phyloP scores from a whole-genome alignment of 805 yeast genomes.

The Candida easanensis region DNA sequence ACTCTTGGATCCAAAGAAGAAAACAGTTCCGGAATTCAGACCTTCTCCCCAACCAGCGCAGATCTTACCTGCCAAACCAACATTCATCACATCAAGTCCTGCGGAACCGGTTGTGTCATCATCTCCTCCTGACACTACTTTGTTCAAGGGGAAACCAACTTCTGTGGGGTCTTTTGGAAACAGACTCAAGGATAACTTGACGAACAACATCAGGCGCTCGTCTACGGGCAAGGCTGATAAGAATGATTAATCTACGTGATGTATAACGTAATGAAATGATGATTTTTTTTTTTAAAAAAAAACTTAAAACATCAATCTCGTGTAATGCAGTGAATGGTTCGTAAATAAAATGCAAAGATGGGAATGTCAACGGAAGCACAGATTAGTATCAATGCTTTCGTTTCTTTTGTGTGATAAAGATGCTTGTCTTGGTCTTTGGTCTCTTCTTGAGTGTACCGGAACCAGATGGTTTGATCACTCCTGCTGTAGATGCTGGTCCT shows the following conservation, averaged over 20 bases:
- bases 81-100: slow-evolving; percentile 5
- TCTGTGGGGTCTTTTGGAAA: slow-evolving; percentile 7
- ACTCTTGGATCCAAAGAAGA: slow-evolving; percentile 13
- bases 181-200: slow-evolving; percentile 15
- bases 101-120: slow-evolving; percentile 11
- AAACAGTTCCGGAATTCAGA: slow-evolving; percentile 1
- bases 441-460: slow-evolving; percentile 9
- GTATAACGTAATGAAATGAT: background rate
- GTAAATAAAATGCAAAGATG: background rate
- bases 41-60: slow-evolving; percentile 12
- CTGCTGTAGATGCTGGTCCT: background rate
- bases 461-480: slow-evolving; percentile 4
- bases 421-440: slow-evolving; percentile 9
- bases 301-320: background rate
- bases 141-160: background rate
- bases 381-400: background rate
- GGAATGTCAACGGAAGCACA: background rate
- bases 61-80: slow-evolving; percentile 6
- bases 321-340: background rate
- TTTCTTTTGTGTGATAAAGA: slow-evolving; percentile 12
- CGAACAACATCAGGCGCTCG: background rate
- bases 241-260: slow-evolving; percentile 7
- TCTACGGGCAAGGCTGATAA: slow-evolving; percentile 6
- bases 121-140: slow-evolving; percentile 11
- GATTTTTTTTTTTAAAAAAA: too few species aligned